Evolutionary conservation across 139 green algal species (phyloP), one percentile per base, ranked within the genome.

Genomic region (Choricystis sp.): DNA sequence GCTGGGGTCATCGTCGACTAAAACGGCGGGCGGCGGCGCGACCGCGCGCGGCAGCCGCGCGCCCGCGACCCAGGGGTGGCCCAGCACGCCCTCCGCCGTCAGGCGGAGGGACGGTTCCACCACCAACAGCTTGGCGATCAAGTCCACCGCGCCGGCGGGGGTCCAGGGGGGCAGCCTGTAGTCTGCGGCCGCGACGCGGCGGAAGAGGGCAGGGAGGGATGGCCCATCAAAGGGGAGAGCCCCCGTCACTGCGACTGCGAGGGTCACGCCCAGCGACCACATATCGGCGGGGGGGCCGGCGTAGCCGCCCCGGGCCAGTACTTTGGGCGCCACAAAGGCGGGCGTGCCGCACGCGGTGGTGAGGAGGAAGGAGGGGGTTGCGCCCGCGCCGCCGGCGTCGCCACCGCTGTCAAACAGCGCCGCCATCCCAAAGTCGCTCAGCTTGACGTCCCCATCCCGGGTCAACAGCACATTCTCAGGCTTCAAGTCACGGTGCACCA

Each of bases 261-360:
- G 66, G 31, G 72, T 57, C 16, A 79, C 72, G 0, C 79, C 77
- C 26, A 88, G 55, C 2, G 79, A 84, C 79, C 79, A 85, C 16
- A 87, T 49, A 59, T 88, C 79, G 0, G 77, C 80, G 14, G 75
- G 62, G 2, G 57, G 70, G 27, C 81, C 79, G 3, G 59, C 21
- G 62, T 88, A 88, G 0, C 69, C 72, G 31, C 67, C 56, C 28
- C 66, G 67, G 22, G 57, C 29, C 29, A 87, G 69, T 4, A 90
- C 83, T 70, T 90, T 83, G 2, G 83, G 83, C 19, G 84, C 83
- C 20, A 82, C 79, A 60, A 90, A 91, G 68, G 90, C 86, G 25
- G 83, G 83, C 1, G 83, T 91, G 56, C 84, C 84, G 63, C 84
- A 91, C 0, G 70, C 78, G 1, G 83, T 91, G 24, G 66, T 70